A percentile compares a stretch with the other conserved stretches of the same genome.
Evolutionary conservation across 2,329 filamentous ascomycete species (phyloP).

Genomic region (Massarina eburnea): DNA sequence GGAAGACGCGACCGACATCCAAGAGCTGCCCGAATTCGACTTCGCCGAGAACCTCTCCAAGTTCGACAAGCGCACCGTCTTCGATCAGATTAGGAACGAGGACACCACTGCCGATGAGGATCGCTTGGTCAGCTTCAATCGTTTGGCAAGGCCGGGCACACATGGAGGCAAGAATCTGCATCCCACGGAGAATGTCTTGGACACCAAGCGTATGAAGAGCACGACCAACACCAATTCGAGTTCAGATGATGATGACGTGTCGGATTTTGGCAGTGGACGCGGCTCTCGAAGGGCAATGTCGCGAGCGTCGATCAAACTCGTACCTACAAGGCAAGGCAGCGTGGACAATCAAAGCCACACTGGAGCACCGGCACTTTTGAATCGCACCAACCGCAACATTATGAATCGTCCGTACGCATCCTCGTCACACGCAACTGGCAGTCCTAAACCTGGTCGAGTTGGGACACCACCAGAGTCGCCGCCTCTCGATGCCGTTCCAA

Average conservation of each 20-base stretch:
- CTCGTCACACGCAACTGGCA: conserved; percentile 40
- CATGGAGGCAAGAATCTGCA: conserved; percentile 82
- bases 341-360: conserved; percentile 29
- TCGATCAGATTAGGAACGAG: conserved; percentile 87
- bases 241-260: conserved; percentile 41
- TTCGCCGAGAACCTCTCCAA: conserved; percentile 88
- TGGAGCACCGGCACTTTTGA: conserved; percentile 30
- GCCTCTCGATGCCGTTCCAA: conserved; percentile 26
- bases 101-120: conserved; percentile 88
- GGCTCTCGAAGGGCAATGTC: conserved; percentile 44
- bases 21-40: conserved; percentile 92
- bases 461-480: conserved; percentile 42
- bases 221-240: conserved; percentile 35
- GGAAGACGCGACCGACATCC: conserved; percentile 91
- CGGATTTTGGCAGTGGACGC: conserved; percentile 41
- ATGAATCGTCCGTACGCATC: conserved; percentile 38
- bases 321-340: conserved; percentile 44
- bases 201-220: conserved; percentile 48
- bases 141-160: conserved; percentile 55
- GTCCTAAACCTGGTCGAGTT: conserved; percentile 35
- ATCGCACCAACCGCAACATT: conserved; percentile 34
- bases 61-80: conserved; percentile 90
- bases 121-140: conserved; percentile 88
- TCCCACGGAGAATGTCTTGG: conserved; percentile 87
- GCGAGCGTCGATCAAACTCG: conserved; percentile 41